Percentiles rank a stretch among this genome's conserved stretches.
These are phyloP conservation scores for Ceratocystis cubensis DNA, from an alignment of 2,329 filamentous ascomycete genomes.

Conservation along the genomic window DNA sequence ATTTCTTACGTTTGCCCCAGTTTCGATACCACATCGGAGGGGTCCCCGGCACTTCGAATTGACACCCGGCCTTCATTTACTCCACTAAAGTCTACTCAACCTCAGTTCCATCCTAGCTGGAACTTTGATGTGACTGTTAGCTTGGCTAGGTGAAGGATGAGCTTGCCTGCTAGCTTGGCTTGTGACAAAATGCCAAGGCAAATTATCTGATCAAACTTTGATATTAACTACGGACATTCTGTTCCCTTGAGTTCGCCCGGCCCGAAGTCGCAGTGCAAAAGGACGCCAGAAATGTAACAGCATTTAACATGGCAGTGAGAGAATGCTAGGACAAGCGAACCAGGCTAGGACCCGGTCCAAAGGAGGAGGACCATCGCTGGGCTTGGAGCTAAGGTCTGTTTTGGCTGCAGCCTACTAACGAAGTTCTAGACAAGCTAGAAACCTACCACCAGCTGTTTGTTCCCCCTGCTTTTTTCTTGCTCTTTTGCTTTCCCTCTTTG, in stretches of 20 bases:
- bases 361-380: not conserved
- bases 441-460: too few relatives aligned
- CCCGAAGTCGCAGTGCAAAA: conserved; percentile 4
- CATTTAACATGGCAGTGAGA: not conserved
- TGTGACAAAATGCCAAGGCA: conserved; percentile 5
- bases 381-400: too few relatives aligned
- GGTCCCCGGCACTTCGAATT: not conserved
- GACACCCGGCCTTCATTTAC: not conserved
- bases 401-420: too few relatives aligned
- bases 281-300: not conserved
- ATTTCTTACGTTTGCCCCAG: not conserved
- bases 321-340: not conserved
- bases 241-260: not conserved
- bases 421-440: too few relatives aligned
- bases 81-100: too few relatives aligned
- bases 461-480: not conserved
- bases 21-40: not conserved
- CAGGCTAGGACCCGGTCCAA: not conserved
- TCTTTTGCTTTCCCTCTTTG: conserved; percentile 10
- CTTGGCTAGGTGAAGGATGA: not conserved
- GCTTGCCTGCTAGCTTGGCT: not conserved
- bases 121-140: not conserved
- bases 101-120: too few relatives aligned
- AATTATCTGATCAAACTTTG: conserved; percentile 13
- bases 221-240: not conserved